These are phyloP conservation scores for Tripterygium wilfordii DNA, from an alignment of 177 flowering plant genomes.

Conservation along the genomic window DNA sequence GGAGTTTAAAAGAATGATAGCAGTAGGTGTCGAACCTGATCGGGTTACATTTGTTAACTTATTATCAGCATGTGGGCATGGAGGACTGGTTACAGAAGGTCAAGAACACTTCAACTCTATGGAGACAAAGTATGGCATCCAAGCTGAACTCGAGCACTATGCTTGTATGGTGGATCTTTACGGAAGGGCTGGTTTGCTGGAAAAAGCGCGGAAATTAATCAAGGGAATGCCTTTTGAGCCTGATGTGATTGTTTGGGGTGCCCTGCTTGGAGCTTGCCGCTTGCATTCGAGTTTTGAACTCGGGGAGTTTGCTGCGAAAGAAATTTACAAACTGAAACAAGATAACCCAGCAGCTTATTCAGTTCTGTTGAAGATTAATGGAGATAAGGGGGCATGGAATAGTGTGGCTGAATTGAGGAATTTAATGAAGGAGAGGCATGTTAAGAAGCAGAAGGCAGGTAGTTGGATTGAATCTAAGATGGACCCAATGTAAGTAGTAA, in stretches of 20 bases:
- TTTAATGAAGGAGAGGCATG: conserved; percentile 16
- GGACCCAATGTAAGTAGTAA: background rate
- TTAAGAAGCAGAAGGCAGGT: conserved; percentile 30
- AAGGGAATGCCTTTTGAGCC: conserved; percentile 37
- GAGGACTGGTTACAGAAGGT: conserved; percentile 19
- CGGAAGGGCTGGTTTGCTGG: conserved; percentile 38
- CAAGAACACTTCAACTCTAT: conserved; percentile 26
- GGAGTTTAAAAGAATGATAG: conserved; percentile 17
- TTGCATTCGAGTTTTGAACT: conserved; percentile 33
- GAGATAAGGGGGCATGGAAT: conserved; percentile 25
- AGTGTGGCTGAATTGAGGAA: conserved; percentile 16
- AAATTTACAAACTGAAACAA: conserved; percentile 14
- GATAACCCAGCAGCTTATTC: conserved; percentile 28
- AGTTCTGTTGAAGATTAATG: conserved; percentile 25
- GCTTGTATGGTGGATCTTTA: conserved; percentile 50
- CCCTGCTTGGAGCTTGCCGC: conserved; percentile 40
- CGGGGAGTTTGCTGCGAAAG: conserved; percentile 27
- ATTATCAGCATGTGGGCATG: conserved; percentile 21
- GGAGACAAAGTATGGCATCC: conserved; percentile 22
- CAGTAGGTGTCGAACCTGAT: conserved; percentile 13
- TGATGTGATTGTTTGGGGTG: conserved; percentile 47
- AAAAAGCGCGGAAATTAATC: conserved; percentile 33
- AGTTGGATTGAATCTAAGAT: conserved; percentile 25
- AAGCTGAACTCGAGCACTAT: conserved; percentile 32
- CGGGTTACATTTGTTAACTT: conserved; percentile 18